Conservation (phyloP, 495 filamentous ascomycete genomes). For the Tuber umbilicatum region DNA sequence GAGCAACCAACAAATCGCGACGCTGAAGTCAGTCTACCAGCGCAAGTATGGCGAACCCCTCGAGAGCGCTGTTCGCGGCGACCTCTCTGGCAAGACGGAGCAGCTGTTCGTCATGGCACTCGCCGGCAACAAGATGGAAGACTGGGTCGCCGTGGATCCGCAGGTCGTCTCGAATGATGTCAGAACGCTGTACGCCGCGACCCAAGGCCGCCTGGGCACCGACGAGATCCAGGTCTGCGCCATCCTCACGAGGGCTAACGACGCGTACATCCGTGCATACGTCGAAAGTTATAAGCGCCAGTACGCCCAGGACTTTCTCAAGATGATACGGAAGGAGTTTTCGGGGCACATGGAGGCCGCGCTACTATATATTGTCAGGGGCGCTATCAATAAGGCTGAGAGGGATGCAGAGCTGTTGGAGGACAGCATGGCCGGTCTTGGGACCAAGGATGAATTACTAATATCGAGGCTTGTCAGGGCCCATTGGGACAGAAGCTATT, state of each 20-base stretch:
- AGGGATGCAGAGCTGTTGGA: constrained; percentile 75
- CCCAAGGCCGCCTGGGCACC: constrained; percentile 62
- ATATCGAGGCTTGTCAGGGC: constrained; percentile 62
- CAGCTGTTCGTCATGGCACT: constrained; percentile 72
- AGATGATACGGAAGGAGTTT: constrained; percentile 71
- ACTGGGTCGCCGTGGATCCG: constrained; percentile 62
- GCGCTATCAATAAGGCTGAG: constrained; percentile 70
- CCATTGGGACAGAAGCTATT: constrained; percentile 70
- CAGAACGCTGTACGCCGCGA: constrained; percentile 63
- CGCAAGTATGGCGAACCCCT: constrained; percentile 55
- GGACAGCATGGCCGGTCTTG: constrained; percentile 75
- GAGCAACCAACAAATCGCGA: constrained; percentile 73
- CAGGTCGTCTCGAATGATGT: constrained; percentile 54
- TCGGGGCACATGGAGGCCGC: constrained; percentile 88
- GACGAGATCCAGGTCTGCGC: constrained; percentile 69
- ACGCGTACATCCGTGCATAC: constrained; percentile 76
- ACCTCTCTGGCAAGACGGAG: constrained; percentile 79
- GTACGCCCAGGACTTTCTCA: constrained; percentile 60
- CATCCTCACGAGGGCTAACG: constrained; percentile 64
- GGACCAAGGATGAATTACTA: constrained; percentile 79
- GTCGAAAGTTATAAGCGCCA: constrained; percentile 60
- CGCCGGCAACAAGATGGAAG: constrained; percentile 63
- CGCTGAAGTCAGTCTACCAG: constrained; percentile 72
- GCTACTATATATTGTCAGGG: constrained; percentile 67
- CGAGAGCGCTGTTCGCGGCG: constrained; percentile 61